Evolutionary conservation across 257 asterid species (phyloP).

Genomic region (Nicotiana sylvestris): DNA sequence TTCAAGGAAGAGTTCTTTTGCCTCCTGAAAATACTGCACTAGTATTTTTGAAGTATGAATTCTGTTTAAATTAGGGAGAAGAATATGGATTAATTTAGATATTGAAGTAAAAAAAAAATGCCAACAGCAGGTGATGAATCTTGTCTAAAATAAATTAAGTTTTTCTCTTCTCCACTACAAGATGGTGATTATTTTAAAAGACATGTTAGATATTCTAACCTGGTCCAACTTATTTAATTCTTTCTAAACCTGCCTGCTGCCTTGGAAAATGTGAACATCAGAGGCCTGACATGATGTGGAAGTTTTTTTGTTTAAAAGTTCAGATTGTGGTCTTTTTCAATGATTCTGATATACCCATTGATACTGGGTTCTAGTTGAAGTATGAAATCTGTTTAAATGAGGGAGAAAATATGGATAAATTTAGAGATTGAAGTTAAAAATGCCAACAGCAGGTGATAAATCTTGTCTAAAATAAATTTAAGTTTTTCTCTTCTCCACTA

Average conservation of each 20-base stretch:
- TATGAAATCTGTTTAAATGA: too few relatives aligned
- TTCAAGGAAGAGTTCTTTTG: not conserved
- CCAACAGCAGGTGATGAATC: not conserved
- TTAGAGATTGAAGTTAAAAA: not conserved
- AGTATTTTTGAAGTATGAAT: not conserved
- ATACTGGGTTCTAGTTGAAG: not conserved
- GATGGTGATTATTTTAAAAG: not conserved
- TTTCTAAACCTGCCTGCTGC: not conserved
- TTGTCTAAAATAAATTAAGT: not conserved
- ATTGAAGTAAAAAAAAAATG: not conserved
- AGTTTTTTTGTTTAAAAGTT: not conserved
- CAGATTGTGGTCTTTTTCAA: not conserved
- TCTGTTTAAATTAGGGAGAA: not conserved
- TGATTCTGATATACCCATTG: not conserved
- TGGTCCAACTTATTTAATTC: not conserved
- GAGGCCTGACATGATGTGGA: not conserved
- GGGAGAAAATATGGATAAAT: too few relatives aligned
- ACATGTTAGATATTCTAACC: not conserved
- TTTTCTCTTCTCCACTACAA: not conserved
- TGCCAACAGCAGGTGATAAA: not conserved
- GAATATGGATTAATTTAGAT: too few relatives aligned
- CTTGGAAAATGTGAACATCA: not conserved
- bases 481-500: not conserved
- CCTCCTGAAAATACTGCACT: not conserved
- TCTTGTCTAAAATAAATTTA: not conserved